Evolutionary conservation across 2,329 filamentous ascomycete genomes (phyloP), one percentile per base, ranked within the genome.

Genomic region (Alternaria sp.): DNA sequence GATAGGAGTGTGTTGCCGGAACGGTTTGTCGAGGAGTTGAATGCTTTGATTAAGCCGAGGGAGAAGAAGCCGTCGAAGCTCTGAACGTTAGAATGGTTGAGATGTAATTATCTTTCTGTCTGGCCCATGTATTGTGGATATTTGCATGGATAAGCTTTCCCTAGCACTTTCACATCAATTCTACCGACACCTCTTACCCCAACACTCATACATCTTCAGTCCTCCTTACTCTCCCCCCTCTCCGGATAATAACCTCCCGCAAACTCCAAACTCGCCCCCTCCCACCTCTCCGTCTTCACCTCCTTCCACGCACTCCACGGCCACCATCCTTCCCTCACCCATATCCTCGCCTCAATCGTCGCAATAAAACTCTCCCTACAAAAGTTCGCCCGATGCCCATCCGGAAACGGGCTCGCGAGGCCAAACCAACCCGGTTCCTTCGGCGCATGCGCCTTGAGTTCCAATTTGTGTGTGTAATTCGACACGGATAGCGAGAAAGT

Each of bases 331-430:
- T 73, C 68, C 66, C 79, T 77, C 68, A 81, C 71, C 47, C 72
- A 84, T 1, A 84, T 71, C 66, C 76, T 73, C 2, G 85, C 79
- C 30, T 81, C 77, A n/a, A 85, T 72, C 11, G 59, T 77, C 13
- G 83, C 83, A 17, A 81, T 71, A 62, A 85, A 85, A 66, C 81
- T 86, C 75, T 86, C 81, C 0, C 74, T 80, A 15, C 83, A 78
- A 51, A 77, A 82, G 52, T 83, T 83, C 57, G 79, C 70, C 21
- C 80, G 66, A 68, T 84, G 83, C 0, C 84, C 84, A 50, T 83
- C 81, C 0, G 77, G 66, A 65, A 85, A 84, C 23, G 84, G 84
- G 40, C 79, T 77, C 28, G 79, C 80, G 3, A 86, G 73, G 0
- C 79, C 77, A 62, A 85, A 83, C 77, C 83, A 85, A 3, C 76